These are phyloP conservation scores for Globisporangium nodosum DNA, from an alignment of 352 stramenopile species.

Conservation along the genomic window DNA sequence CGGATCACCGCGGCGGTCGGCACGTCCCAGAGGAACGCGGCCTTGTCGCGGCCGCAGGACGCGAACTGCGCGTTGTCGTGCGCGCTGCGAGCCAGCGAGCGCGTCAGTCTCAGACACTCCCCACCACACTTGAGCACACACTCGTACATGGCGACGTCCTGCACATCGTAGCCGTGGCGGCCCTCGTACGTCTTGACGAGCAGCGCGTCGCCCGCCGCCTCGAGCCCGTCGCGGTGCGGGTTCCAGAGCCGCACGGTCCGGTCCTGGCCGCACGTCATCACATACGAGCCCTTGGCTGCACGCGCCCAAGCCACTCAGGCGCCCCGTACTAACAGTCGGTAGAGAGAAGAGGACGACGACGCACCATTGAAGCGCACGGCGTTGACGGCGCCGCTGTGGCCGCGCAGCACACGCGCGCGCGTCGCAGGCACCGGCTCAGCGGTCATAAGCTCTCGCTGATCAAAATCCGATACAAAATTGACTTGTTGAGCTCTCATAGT, in stretches of 20 bases:
- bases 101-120: too few species aligned
- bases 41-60: constrained; percentile 83
- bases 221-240: constrained; percentile 65
- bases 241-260: constrained; percentile 87
- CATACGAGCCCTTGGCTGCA: constrained; percentile 84
- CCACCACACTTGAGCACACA: not conserved
- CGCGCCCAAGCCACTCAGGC: not conserved
- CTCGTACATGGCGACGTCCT: constrained; percentile 84
- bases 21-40: constrained; percentile 87
- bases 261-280: constrained; percentile 87
- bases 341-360: not conserved
- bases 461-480: not conserved
- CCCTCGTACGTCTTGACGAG: constrained; percentile 85
- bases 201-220: constrained; percentile 52
- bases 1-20: constrained; percentile 79
- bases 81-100: constrained; percentile 29
- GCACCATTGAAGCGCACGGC: constrained; percentile 81
- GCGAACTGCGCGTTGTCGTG: constrained; percentile 85
- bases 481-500: not conserved
- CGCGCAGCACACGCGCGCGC: constrained; percentile 47
- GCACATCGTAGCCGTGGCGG: constrained; percentile 84
- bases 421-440: constrained; percentile 22
- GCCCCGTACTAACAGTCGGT: too few species aligned
- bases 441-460: not conserved
- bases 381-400: constrained; percentile 69